Evolutionary conservation across 257 asterid species (phyloP), one percentile per base, ranked within the genome.

Genomic region (Phtheirospermum japonicum): DNA sequence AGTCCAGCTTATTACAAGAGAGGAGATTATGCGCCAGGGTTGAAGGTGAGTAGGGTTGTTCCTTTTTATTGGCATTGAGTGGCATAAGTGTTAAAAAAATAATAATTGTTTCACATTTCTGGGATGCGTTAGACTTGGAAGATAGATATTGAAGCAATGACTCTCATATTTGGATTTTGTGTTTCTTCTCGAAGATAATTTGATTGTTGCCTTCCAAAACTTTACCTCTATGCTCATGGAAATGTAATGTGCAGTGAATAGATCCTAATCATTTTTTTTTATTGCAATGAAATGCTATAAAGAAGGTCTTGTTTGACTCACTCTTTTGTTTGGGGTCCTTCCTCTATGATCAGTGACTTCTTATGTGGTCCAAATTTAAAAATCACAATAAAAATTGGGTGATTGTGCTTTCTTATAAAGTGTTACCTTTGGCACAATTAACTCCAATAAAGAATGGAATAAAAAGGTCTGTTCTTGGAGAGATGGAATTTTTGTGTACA

Each of bases 1-100:
- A 90, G 87, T 70, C 87, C 97, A 12, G 55, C 96, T 56, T 85
- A 90, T 71, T 90, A 80, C 81, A 90, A 90, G 83, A 87, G 97
- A 82, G 97, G 97, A 60, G 97, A 90, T 77, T 90, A 87, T 76
- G 97, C 81, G 67, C 97, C 97, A 2, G 97, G 97, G 53, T 69
- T 89, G 80, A 89, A 86, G 91, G 95, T 84, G 65, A 63, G 49
- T 40, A 14, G 46, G 6, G 0, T 18, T 17, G 13, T 64, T 39
- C n/a, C 55, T 43, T 43, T 56, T 28, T 12, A 9, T 37, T 53
- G 53, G 5, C 62, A 36, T 40, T 37, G 36, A 19, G 16, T 7
- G 54, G 4, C 5, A 7, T 48, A 16, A n/a, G n/a, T n/a, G n/a
- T n/a, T n/a, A n/a, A n/a, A n/a, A n/a, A n/a, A n/a, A n/a, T n/a